Base-by-base conservation (phyloP, 768 basidiomycete genomes). In the Rhodosporidiobolus sp. region DNA sequence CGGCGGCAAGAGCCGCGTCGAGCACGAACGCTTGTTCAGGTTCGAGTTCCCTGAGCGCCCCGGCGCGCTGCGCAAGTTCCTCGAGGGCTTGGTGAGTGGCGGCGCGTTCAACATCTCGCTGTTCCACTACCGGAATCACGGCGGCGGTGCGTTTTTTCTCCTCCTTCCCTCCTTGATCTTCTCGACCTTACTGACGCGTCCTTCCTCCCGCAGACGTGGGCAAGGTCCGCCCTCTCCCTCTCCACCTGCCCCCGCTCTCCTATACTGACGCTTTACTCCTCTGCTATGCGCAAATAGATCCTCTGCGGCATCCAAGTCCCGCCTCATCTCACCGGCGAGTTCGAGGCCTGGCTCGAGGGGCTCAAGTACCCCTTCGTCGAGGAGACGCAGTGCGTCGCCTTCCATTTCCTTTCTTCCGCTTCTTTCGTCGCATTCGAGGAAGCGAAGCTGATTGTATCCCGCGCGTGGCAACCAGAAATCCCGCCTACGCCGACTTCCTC, bases 11-110 rank as follows among this genome's bases (percentile, higher is more conserved):
- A 85, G 85, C 54, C 81, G 82, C 22, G 93, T 95, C 9, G 84
- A 88, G 3, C 83, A 97, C 76, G 96, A 99, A 82, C 86, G 95
- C 56, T 79, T 97, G 34, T 92, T 97, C 80, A 84, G 94, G 80
- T 99, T 99, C 79, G 94, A 95, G 80, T 99, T 99, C 80, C 96
- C 96, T 1, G 96, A 99, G 81, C 84, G 96, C 64, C 94, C 93
- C 0, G 89, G 88, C 4, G 96, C 95, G 7, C 83, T 99, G 68
- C 87, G 91, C 54, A 91, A 90, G 76, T 99, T 98, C 84, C 84
- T 99, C 70, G 84, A 88, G 38, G 90, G 90, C 6, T 80, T 99
- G 56, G 89, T 89, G 45, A 83, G 86, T 28, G 38, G 38, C 38
- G 38, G 14, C 38, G 88, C 88, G 34, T 97, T 94, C 94, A 97